Percentiles rank a stretch among this genome's conserved stretches.
Conservation (phyloP, 768 basidiomycete species). For the Suillus paluster region DNA sequence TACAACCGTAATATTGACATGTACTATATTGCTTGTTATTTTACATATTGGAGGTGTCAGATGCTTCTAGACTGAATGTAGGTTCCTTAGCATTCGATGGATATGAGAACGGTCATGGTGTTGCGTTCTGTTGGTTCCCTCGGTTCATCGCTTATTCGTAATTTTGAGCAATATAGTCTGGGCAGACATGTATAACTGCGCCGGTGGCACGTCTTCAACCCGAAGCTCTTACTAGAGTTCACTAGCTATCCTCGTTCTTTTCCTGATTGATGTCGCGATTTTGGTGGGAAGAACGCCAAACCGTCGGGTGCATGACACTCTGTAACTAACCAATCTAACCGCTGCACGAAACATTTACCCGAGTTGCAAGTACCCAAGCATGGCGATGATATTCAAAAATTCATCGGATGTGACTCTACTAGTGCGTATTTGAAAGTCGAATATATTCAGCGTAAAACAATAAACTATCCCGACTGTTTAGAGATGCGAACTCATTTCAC, state of each 20-base stretch:
- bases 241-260: not conserved
- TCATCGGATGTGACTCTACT: too few relatives aligned
- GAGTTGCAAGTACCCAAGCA: too few relatives aligned
- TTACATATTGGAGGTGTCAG: not conserved
- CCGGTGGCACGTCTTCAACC: not conserved
- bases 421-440: not conserved
- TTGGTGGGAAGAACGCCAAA: not conserved
- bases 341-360: not conserved
- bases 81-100: not conserved
- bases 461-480: not conserved
- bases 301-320: not conserved
- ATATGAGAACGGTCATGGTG: too few relatives aligned
- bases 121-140: not conserved
- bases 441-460: not conserved
- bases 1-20: conserved; percentile 6
- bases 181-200: not conserved
- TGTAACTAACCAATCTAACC: not conserved
- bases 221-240: too few relatives aligned
- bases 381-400: too few relatives aligned
- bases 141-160: too few relatives aligned
- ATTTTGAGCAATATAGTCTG: too few relatives aligned
- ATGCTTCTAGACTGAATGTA: not conserved
- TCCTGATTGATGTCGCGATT: not conserved
- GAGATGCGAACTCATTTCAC: not conserved
- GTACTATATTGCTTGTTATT: not conserved